Percentiles rank a stretch among this genome's conserved stretches.
Conservation (phyloP, 805 yeast species). For the Saccharomycopsis schoenii region DNA sequence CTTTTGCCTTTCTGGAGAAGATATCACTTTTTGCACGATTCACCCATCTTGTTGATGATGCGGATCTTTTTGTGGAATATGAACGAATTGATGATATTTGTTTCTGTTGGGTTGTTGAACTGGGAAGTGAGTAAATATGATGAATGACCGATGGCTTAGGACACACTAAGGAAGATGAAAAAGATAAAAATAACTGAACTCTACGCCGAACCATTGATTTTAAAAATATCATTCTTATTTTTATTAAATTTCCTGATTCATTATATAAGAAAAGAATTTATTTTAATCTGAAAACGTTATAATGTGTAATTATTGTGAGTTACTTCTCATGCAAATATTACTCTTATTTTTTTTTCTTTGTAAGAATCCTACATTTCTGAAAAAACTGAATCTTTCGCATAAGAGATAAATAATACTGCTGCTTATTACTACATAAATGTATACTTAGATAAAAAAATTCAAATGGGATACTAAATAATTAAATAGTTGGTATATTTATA, state of each 20-base stretch:
- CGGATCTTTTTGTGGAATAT: neutral
- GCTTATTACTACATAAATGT: neutral
- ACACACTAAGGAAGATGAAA: neutral
- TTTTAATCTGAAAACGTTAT: too few species aligned
- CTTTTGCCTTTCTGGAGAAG: slow-evolving; percentile 58
- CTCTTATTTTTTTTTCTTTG: neutral
- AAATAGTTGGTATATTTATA: neutral
- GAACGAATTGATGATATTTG: neutral
- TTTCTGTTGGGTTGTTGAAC: neutral
- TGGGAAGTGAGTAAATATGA: neutral
- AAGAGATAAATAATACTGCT: too few species aligned
- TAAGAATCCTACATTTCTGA: too few species aligned
- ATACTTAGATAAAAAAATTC: too few species aligned
- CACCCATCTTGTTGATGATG: slow-evolving; percentile 46
- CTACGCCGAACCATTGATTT: neutral
- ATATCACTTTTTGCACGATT: slow-evolving; percentile 57
- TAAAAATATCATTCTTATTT: neutral
- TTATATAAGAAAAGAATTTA: too few species aligned
- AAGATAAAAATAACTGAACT: neutral
- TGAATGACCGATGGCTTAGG: neutral
- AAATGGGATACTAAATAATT: too few species aligned
- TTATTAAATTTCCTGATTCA: neutral
- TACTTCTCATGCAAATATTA: neutral
- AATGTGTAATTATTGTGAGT: neutral
- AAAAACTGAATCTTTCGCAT: too few species aligned